Evolutionary conservation across 2,329 filamentous ascomycete genomes (phyloP), one percentile per base, ranked within the genome.

Genomic region (Karstenula rhodostoma): DNA sequence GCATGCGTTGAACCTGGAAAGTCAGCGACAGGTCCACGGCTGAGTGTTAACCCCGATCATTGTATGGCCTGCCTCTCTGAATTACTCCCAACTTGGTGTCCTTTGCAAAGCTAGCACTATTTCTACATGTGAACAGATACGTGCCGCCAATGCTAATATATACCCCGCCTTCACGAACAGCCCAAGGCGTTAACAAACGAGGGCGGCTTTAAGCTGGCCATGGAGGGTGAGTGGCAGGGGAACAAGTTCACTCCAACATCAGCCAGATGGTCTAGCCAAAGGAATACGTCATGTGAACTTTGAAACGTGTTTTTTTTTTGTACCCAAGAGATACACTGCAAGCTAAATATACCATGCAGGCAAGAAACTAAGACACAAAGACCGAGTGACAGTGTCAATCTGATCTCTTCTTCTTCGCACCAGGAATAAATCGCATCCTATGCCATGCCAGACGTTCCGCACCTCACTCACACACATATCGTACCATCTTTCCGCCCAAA

Each of bases 381-480:
- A 27, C 42, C n/a, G n/a, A 44, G 19, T 44, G 42, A 44, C 42
- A 40, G 17, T 44, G 44, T 23, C 44, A 47, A 27, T 29, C 44
- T 47, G 4, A 4, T 33, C 19, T 27, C 27, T 2, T 22, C 22
- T 33, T 22, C 27, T 35, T 33, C 27, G 1, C 35, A 19, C 33
- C 42, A 44, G 9, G 19, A 44, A 44, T 17, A 43, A 22, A 22
- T 22, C n/a, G 19, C 19, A 23, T 25, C 19, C 33, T 19, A 40
- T 37, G 33, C 22, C 49, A 12, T 15, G 15, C 10, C 49, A 17
- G 12, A 51, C 49, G 32, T 13, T 40, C 49, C 49, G 17, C 25
- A 44, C 22, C 12, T 27, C 44, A 47, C 42, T 44, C 19, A 25
- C 40, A 54, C 40, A 55, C 42, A 55, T 43, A 55, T 55, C 42